Percentiles rank a stretch among this genome's conserved stretches.
Conservation (phyloP, 306 rosid species). For the Cucurbita pepo region DNA sequence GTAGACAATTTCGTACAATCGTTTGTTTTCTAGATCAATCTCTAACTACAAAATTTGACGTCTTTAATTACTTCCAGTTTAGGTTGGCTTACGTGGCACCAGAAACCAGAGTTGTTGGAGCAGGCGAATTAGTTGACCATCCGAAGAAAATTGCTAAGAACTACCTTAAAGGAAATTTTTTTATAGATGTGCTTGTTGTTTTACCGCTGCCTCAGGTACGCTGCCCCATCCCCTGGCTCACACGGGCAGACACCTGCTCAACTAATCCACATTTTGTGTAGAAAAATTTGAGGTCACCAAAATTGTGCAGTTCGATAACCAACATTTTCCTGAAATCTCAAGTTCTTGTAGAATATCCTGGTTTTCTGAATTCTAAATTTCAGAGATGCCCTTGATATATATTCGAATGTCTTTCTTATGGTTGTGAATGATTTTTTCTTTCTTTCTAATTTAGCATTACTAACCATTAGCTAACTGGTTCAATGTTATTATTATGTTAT, state of each 20-base stretch:
- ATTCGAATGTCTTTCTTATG: not conserved
- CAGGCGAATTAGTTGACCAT: conserved; percentile 73
- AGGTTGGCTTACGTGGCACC: conserved; percentile 83
- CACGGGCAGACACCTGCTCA: not conserved
- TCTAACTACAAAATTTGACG: not conserved
- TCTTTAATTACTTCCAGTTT: conserved; percentile 32
- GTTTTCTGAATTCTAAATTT: not conserved
- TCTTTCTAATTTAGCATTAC: not conserved
- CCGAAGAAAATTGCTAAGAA: conserved; percentile 55
- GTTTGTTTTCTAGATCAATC: not conserved
- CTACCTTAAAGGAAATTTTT: conserved; percentile 40
- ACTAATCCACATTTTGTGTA: not conserved
- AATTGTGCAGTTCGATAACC: not conserved
- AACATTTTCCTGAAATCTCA: not conserved
- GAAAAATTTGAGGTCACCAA: not conserved
- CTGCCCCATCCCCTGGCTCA: conserved; percentile 4
- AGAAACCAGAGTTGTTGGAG: conserved; percentile 71
- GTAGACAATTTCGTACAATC: not conserved
- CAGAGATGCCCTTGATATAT: not conserved
- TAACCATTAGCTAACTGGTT: not conserved
- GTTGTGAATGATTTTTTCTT: not conserved
- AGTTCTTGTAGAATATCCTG: not conserved
- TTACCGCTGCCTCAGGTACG: conserved; percentile 77
- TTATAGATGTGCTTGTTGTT: conserved; percentile 43
- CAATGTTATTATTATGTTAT: not conserved